Percentiles rank a stretch among this genome's conserved stretches.
phyloP scores from a whole-genome alignment of 495 filamentous ascomycete species.

The Monascus purpureus region DNA sequence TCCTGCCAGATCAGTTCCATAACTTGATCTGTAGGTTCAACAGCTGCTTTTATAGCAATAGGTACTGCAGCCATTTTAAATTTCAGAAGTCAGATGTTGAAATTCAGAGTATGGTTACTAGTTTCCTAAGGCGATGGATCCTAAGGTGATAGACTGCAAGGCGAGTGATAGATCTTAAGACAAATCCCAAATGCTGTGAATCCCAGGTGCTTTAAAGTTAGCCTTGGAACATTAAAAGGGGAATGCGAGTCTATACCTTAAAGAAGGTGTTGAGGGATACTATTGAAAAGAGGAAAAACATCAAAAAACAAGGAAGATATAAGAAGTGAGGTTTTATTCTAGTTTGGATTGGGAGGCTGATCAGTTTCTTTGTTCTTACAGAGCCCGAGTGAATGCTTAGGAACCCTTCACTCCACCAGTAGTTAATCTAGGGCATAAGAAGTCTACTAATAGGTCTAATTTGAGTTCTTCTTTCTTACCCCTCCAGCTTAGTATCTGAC shows the following conservation, averaged over 20 bases:
- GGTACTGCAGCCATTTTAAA: slow-evolving; percentile 10
- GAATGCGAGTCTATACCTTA: too few relatives aligned
- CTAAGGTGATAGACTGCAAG: background rate
- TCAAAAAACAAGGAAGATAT: slow-evolving; percentile 7
- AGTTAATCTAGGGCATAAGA: slow-evolving; percentile 3
- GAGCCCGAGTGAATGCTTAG: too few relatives aligned
- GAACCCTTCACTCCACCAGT: too few relatives aligned
- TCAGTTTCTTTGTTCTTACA: slow-evolving; percentile 15
- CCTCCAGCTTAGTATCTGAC: background rate
- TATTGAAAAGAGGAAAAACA: slow-evolving; percentile 3
- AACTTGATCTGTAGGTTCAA: slow-evolving; percentile 7
- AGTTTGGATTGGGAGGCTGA: slow-evolving; percentile 7
- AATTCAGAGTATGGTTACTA: background rate
- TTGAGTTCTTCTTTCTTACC: background rate
- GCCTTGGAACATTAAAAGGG: too few relatives aligned
- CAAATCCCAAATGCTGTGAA: too few relatives aligned
- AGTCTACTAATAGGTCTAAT: slow-evolving; percentile 1
- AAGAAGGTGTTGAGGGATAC: slow-evolving; percentile 1
- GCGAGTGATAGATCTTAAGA: background rate
- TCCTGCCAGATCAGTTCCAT: slow-evolving; percentile 16
- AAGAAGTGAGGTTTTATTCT: slow-evolving; percentile 7
- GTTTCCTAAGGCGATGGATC: slow-evolving; percentile 1
- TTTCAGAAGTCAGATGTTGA: background rate
- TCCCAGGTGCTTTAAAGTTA: too few relatives aligned
- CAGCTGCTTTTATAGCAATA: slow-evolving; percentile 5